Percentiles rank a stretch among this genome's conserved stretches.
Conservation (phyloP, 352 stramenopile genomes). For the Pythium sp. region DNA sequence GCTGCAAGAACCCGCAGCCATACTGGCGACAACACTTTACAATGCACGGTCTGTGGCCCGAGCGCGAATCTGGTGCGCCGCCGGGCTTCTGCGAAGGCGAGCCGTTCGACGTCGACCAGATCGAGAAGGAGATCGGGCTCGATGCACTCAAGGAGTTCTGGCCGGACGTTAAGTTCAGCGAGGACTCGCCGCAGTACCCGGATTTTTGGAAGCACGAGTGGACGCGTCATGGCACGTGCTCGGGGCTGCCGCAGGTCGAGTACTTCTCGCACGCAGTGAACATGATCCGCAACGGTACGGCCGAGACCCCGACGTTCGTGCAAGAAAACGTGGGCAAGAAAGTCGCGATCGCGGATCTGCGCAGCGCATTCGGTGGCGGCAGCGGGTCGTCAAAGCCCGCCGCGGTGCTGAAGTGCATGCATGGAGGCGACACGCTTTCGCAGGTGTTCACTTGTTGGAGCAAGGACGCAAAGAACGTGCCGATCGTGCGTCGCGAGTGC, state of each 20-base stretch:
- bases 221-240: constrained; percentile 92
- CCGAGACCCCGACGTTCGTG: constrained; percentile 56
- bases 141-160: constrained; percentile 76
- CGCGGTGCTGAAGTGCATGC: constrained; percentile 31
- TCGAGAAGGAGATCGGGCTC: constrained; percentile 69
- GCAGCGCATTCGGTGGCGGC: constrained; percentile 34
- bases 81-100: constrained; percentile 75
- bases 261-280: constrained; percentile 87
- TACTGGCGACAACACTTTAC: constrained; percentile 88
- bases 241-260: constrained; percentile 70
- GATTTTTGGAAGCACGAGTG: constrained; percentile 95
- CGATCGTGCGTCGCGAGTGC: constrained; percentile 50
- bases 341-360: constrained; percentile 45
- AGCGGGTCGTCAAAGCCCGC: constrained; percentile 13
- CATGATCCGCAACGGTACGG: constrained; percentile 72
- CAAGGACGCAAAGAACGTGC: constrained; percentile 55
- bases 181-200: constrained; percentile 48
- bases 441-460: constrained; percentile 84
- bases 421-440: constrained; percentile 45
- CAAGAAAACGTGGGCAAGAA: constrained; percentile 54
- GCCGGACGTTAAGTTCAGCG: constrained; percentile 82
- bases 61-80: constrained; percentile 58
- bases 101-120: constrained; percentile 55
- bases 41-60: constrained; percentile 88
- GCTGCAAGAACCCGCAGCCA: constrained; percentile 53